Base-by-base conservation (phyloP, 352 stramenopile species). In the Phytophthora colocasiae region DNA sequence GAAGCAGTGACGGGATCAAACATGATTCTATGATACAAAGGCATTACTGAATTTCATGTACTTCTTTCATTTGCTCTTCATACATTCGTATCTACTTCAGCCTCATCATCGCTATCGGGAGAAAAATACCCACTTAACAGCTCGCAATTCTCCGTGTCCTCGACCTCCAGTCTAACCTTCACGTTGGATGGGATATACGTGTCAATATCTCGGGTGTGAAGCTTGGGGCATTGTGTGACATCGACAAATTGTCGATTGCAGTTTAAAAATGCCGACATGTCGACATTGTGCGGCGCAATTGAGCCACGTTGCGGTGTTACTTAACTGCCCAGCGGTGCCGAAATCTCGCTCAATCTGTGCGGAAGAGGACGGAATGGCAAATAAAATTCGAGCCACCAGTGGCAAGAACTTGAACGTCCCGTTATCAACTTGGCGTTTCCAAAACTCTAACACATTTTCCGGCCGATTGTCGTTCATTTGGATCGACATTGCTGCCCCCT, bases 251-350 rank as follows among this genome's bases (percentile, higher is more conserved):
- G 40, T 32, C 29, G 9, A 31, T 61, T 61, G 26, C 41, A 45
- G 53, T 61, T 61, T 4, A 47, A 17, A 46, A 61, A 61, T n/a
- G 53, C 41, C 19, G 24, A 61, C 41, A 61, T 52, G 36, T 61
- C 41, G 14, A 61, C 32, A n/a, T 40, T 40, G 12, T 40, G 12
- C n/a, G 12, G 34, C 10, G 7, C 34, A 15, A 40, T 61, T 40
- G 41, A 52, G 9, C 43, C 31, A 3, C 56, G 46, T 6, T 56
- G 56, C n/a, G 36, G 43, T n/a, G 15, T 24, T 31, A 63, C 44
- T 14, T n/a, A 49, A 19, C 17, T 50, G 19, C 19, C 56, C 56
- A 8, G 29, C 31, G 14, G 32, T 45, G 45, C 55, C 19, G 44
- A 63, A 31, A 31, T 31, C 27, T 8, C 27, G 27, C 27, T 31